Evolutionary conservation across 2,329 filamentous ascomycete species (phyloP).

Genomic region (Claviceps sp.): DNA sequence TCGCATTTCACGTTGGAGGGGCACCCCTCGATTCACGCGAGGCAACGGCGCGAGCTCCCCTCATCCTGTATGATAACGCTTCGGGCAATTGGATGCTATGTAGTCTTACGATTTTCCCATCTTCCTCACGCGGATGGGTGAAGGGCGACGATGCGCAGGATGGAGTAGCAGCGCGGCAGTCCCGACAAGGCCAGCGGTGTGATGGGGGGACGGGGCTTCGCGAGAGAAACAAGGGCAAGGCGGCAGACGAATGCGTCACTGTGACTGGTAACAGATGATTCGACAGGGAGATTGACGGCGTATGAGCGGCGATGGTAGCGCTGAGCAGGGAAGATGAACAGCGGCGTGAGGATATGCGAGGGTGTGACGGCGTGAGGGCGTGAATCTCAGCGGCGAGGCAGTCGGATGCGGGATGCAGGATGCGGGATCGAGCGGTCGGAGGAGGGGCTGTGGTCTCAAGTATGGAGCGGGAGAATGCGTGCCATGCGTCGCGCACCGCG

Average conservation of each 20-base stretch:
- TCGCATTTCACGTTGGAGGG: background rate
- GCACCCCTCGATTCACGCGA: background rate
- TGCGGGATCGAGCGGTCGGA: no score
- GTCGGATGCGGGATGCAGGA: no score
- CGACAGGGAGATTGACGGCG: no score
- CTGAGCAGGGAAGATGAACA: no score
- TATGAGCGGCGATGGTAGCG: no score
- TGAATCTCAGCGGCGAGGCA: no score
- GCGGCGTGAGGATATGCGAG: no score
- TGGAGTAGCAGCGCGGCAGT: background rate
- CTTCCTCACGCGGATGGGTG: background rate
- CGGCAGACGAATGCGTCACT: background rate
- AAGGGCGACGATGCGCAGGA: background rate
- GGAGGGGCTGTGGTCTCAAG: no score
- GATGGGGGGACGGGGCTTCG: background rate
- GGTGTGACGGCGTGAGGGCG: no score
- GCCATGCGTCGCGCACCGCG: no score
- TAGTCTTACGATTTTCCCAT: constrained; percentile 8
- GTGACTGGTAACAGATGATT: background rate
- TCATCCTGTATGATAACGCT: no score
- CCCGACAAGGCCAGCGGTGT: background rate
- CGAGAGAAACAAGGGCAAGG: background rate
- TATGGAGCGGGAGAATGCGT: no score
- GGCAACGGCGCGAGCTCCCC: background rate
- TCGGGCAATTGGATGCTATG: background rate